These are phyloP conservation scores for Pulveroboletus sp. DNA, from an alignment of 768 basidiomycete species.

Conservation along the genomic window DNA sequence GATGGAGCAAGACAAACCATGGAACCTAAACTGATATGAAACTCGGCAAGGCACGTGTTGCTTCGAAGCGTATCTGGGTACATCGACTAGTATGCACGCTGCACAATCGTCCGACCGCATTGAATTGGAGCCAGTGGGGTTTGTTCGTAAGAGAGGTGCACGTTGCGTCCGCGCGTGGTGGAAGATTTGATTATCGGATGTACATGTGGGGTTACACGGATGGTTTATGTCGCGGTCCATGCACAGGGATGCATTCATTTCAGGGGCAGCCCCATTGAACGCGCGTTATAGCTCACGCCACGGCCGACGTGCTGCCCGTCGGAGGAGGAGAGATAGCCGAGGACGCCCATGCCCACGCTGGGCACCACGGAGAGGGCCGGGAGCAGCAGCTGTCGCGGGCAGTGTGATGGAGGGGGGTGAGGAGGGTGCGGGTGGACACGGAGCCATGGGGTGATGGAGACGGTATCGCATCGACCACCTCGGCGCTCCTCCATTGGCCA, in stretches of 20 bases:
- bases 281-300: neutral
- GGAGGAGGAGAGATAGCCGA: too few species aligned
- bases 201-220: slow-evolving; percentile 9
- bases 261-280: neutral
- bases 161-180: slow-evolving; percentile 20
- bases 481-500: slow-evolving; percentile 17
- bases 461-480: slow-evolving; percentile 4
- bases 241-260: slow-evolving; percentile 16
- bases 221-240: slow-evolving; percentile 7
- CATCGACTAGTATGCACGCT: neutral
- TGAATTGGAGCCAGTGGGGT: slow-evolving; percentile 5
- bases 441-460: slow-evolving; percentile 2
- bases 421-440: neutral
- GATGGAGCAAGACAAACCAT: slow-evolving; percentile 12
- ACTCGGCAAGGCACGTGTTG: neutral
- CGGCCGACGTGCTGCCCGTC: neutral
- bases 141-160: slow-evolving; percentile 13
- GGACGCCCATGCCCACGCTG: neutral
- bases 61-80: slow-evolving; percentile 1
- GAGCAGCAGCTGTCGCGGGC: neutral
- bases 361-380: neutral
- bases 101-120: neutral
- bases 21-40: slow-evolving; percentile 17
- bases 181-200: slow-evolving; percentile 27
- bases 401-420: neutral